phyloP scores from a whole-genome alignment of 2,329 filamentous ascomycete genomes.

The Amesomyces nigricolor region DNA sequence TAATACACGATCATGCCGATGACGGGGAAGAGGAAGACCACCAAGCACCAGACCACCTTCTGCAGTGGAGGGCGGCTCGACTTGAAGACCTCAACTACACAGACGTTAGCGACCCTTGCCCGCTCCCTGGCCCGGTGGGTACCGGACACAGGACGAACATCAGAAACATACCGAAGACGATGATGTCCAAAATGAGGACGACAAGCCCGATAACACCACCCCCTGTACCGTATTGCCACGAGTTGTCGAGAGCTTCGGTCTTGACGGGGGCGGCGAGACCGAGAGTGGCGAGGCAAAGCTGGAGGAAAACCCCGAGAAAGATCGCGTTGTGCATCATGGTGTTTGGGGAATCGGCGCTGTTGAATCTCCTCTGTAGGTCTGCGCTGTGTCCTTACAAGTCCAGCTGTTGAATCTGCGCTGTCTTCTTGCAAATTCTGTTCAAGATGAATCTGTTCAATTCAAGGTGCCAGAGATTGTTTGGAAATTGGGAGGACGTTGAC shows the following conservation, averaged over 20 bases:
- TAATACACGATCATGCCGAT: slow-evolving; percentile 58
- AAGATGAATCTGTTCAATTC: too few species aligned
- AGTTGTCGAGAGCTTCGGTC: slow-evolving; percentile 35
- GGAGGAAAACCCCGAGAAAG: slow-evolving; percentile 41
- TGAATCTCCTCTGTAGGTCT: too few species aligned
- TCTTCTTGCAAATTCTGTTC: too few species aligned
- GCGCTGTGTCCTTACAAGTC: too few species aligned
- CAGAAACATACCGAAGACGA: slow-evolving; percentile 52
- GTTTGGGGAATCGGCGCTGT: background rate
- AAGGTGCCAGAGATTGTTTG: too few species aligned
- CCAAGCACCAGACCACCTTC: slow-evolving; percentile 58
- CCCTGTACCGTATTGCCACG: slow-evolving; percentile 55
- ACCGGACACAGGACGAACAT: too few species aligned
- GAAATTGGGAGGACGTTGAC: too few species aligned
- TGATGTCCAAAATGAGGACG: slow-evolving; percentile 55
- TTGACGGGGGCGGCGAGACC: slow-evolving; percentile 45
- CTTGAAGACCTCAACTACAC: slow-evolving; percentile 58
- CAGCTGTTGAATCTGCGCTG: too few species aligned
- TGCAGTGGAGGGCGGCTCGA: slow-evolving; percentile 52
- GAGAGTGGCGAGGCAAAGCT: slow-evolving; percentile 47
- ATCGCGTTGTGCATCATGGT: slow-evolving; percentile 31
- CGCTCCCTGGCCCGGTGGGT: too few species aligned
- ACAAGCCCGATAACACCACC: slow-evolving; percentile 58
- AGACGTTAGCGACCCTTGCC: slow-evolving; percentile 15
- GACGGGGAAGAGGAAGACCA: slow-evolving; percentile 61